Conservation (phyloP, 352 stramenopile species). For the Pythium aristosporum region DNA sequence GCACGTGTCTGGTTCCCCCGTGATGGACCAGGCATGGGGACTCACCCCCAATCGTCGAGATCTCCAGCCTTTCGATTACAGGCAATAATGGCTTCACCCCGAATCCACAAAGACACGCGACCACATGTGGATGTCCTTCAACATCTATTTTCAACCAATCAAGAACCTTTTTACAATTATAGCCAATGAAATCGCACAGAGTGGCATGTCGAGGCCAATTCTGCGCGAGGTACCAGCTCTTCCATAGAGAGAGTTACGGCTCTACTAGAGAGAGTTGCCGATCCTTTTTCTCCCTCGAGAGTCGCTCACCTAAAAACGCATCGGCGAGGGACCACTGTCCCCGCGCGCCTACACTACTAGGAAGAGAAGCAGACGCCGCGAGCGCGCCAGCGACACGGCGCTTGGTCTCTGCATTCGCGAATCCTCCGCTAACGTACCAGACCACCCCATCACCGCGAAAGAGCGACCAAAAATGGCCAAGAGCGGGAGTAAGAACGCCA, state of each 20-base stretch:
- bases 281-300: constrained; percentile 18
- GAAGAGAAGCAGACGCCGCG: constrained; percentile 1
- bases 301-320: constrained; percentile 9
- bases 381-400: not conserved
- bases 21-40: not conserved
- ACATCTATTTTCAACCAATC: constrained; percentile 11
- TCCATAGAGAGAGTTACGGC: constrained; percentile 1
- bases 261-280: constrained; percentile 16
- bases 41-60: not conserved
- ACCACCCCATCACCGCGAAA: not conserved
- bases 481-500: constrained; percentile 21
- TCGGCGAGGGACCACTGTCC: not conserved
- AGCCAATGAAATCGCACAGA: constrained; percentile 3
- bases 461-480: constrained; percentile 23
- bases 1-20: too few relatives aligned
- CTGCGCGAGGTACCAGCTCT: not conserved
- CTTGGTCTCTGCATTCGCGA: not conserved
- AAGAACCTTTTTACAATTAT: not conserved
- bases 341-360: not conserved
- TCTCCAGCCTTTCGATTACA: not conserved
- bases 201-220: constrained; percentile 10
- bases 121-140: not conserved
- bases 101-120: constrained; percentile 9
- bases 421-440: not conserved
- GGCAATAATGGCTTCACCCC: not conserved